Evolutionary conservation across 257 asterid genomes (phyloP).

Genomic region (Lantana camara): DNA sequence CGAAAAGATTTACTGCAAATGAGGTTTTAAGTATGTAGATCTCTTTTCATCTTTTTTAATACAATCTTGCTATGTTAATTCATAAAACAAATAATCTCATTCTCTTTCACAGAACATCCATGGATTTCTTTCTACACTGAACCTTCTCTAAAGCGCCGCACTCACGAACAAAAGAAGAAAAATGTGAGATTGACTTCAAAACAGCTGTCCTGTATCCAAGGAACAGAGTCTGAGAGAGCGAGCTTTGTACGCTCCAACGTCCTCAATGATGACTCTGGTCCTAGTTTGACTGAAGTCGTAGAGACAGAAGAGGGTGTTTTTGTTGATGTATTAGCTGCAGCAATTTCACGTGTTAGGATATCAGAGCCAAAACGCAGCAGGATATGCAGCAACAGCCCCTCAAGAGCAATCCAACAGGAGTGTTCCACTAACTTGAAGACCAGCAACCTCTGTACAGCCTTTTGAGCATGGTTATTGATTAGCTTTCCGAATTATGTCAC

Average conservation of each 20-base stretch:
- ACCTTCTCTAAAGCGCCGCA: conserved; percentile 29
- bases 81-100: background rate
- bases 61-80: conserved; percentile 7
- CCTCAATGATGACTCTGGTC: conserved; percentile 46
- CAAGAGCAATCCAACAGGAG: conserved; percentile 33
- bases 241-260: conserved; percentile 18
- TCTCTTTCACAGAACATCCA: conserved; percentile 44
- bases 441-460: conserved; percentile 62
- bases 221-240: conserved; percentile 45
- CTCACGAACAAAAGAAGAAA: conserved; percentile 28
- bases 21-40: conserved; percentile 56
- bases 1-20: conserved; percentile 46
- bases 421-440: conserved; percentile 53
- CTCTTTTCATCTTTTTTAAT: conserved; percentile 3
- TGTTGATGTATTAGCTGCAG: conserved; percentile 50
- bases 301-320: conserved; percentile 45
- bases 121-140: conserved; percentile 58
- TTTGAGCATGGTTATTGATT: conserved; percentile 34
- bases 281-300: conserved; percentile 32
- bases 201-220: conserved; percentile 28
- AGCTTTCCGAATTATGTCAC: conserved; percentile 25
- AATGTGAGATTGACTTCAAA: conserved; percentile 36
- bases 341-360: conserved; percentile 53
- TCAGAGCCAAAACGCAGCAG: conserved; percentile 65
- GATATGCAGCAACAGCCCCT: conserved; percentile 52